Base-by-base conservation (phyloP, 331 rosid species). In the Quercus phellos region DNA sequence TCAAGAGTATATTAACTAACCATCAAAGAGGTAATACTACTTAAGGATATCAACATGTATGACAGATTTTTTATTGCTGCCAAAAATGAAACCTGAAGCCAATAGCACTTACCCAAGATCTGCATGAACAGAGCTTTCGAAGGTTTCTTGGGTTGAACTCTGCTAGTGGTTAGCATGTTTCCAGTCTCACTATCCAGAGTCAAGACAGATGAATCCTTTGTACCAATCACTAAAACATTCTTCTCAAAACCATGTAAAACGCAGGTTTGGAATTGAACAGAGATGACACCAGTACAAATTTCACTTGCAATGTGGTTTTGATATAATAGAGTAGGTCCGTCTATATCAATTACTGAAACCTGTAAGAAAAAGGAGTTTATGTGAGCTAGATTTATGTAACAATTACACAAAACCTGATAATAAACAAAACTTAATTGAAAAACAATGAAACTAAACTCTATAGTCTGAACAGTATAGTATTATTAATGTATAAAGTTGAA, bases 131-230 rank as follows among this genome's bases (percentile, higher is more conserved):
- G 80, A 76, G 98, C 97, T 80, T 79, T 88, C 10, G 92, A 90
- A 55, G 93, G 97, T 85, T 90, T 90, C 93, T 92, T 94, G 4
- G 98, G 97, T 56, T 82, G 97, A 84, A 94, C 81, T 18, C 78
- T 68, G 80, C 38, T 85, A 21, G 85, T 24, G 79, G 83, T 86
- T 67, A 89, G 38, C 30, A 74, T 19, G 69, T 82, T 92, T 78
- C 97, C 99, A 35, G 92, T 90, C 74, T 90, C 97, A 76, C 79
- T 71, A 70, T 94, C 96, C 54, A 94, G 88, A 76, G 90, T 90
- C 38, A 88, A 70, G 83, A 90, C 78, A 29, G 97, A 92, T 1
- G 97, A 92, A 74, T 92, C 97, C 81, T 83, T 89, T 58, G 96
- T 94, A 22, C 89, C 95, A 42, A 92, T 85, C 3, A 80, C 87